Evolutionary conservation across 345 rosid species (phyloP).

Genomic region (Linum lewisii): DNA sequence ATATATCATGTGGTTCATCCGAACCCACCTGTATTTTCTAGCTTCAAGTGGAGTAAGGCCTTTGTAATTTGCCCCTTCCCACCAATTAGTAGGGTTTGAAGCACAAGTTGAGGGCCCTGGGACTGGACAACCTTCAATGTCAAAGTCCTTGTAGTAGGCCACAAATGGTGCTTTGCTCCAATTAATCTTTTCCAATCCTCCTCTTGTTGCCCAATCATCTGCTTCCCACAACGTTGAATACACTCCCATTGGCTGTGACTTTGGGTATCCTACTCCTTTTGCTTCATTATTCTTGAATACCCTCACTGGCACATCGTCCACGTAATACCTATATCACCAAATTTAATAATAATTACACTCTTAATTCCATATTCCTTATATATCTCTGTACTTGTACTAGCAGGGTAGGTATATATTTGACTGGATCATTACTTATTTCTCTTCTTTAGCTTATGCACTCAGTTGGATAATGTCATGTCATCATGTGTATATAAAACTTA

Average conservation of each 20-base stretch:
- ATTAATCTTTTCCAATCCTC: slow-evolving; percentile 79
- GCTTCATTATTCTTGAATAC: slow-evolving; percentile 81
- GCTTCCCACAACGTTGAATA: slow-evolving; percentile 97
- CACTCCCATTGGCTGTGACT: slow-evolving; percentile 69
- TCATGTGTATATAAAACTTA: no score
- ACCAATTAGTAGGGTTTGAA: slow-evolving; percentile 58
- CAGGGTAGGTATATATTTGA: no score
- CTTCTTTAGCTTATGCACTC: no score
- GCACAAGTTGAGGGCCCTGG: slow-evolving; percentile 70
- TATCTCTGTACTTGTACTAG: no score
- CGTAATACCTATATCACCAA: slow-evolving; percentile 39
- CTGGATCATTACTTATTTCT: no score
- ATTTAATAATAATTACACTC: no score
- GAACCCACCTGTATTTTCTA: slow-evolving; percentile 81
- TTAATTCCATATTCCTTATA: no score
- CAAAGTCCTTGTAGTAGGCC: slow-evolving; percentile 80
- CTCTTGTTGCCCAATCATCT: slow-evolving; percentile 97
- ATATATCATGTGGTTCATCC: slow-evolving; percentile 83
- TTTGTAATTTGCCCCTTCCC: slow-evolving; percentile 61
- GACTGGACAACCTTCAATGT: slow-evolving; percentile 74
- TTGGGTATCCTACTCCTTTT: slow-evolving; percentile 56
- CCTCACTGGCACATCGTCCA: slow-evolving; percentile 78
- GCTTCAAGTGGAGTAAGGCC: slow-evolving; percentile 63
- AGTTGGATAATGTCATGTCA: no score
- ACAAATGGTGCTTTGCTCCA: slow-evolving; percentile 88